phyloP scores from a whole-genome alignment of 495 filamentous ascomycete genomes.

The Penicillium arizonense region DNA sequence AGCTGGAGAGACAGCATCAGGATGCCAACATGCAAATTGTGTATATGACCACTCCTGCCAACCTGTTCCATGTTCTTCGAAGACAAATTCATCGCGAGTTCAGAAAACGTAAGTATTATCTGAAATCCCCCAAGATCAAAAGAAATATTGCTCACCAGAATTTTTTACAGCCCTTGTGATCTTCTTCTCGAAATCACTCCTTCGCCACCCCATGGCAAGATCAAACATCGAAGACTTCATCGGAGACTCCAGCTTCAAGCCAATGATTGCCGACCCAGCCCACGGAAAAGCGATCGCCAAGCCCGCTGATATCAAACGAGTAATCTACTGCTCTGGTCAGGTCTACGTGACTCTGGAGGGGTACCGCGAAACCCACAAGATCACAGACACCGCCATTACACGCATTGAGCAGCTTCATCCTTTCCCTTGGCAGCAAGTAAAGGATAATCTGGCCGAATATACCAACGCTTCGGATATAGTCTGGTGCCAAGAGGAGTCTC shows the following conservation, averaged over 20 bases:
- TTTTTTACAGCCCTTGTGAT: constrained; percentile 61
- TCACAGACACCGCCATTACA: constrained; percentile 87
- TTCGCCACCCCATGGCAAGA: constrained; percentile 88
- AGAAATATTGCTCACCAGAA: too few relatives aligned
- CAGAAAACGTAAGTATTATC: constrained; percentile 62
- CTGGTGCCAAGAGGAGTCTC: constrained; percentile 94
- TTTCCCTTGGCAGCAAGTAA: constrained; percentile 96
- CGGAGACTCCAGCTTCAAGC: constrained; percentile 88
- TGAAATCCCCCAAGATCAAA: too few relatives aligned
- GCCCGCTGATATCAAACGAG: constrained; percentile 83
- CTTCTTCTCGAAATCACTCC: constrained; percentile 95
- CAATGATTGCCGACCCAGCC: constrained; percentile 87
- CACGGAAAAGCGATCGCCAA: constrained; percentile 72
- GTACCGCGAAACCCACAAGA: constrained; percentile 77
- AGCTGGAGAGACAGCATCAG: constrained; percentile 95
- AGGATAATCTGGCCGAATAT: constrained; percentile 93
- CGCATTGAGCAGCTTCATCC: constrained; percentile 97
- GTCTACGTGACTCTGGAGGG: constrained; percentile 89
- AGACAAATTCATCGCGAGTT: constrained; percentile 99
- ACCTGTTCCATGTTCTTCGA: constrained; percentile 93
- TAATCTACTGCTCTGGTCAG: constrained; percentile 93
- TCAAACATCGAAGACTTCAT: constrained; percentile 87
- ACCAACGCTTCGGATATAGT: constrained; percentile 95
- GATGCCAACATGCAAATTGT: constrained; percentile 99
- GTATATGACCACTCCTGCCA: constrained; percentile 88